phyloP scores from a whole-genome alignment of 1,284 basidiomycete genomes.

The Ceratorhiza oryzae-sativae region DNA sequence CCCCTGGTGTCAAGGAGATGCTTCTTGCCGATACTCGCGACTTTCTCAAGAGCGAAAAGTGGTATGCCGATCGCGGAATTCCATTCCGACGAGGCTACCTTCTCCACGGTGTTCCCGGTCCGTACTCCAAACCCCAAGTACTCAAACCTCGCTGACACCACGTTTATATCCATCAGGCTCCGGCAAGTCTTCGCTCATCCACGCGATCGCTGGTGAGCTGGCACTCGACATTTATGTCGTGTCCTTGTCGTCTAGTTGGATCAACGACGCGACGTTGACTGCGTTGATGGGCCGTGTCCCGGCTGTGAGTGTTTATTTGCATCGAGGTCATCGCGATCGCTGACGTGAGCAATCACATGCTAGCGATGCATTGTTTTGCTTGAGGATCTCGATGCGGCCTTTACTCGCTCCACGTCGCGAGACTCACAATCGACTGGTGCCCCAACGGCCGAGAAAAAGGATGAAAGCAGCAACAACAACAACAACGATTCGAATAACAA shows the following conservation, averaged over 20 bases:
- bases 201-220: constrained; percentile 77
- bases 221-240: constrained; percentile 82
- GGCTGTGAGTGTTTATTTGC: constrained; percentile 48
- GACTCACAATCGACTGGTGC: constrained; percentile 56
- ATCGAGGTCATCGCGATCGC: not conserved
- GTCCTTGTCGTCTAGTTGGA: constrained; percentile 74
- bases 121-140: constrained; percentile 14
- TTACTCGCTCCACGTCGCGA: constrained; percentile 60
- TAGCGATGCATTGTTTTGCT: constrained; percentile 78
- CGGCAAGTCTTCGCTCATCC: constrained; percentile 80
- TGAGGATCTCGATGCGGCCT: constrained; percentile 84
- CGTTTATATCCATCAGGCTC: constrained; percentile 59
- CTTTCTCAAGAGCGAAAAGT: constrained; percentile 61
- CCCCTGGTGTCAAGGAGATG: constrained; percentile 85
- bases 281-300: constrained; percentile 83
- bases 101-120: constrained; percentile 65
- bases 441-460: constrained; percentile 54
- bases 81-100: constrained; percentile 87
- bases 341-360: constrained; percentile 16
- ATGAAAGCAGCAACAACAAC: constrained; percentile 53
- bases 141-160: constrained; percentile 41
- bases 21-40: constrained; percentile 78
- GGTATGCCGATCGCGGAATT: constrained; percentile 62
- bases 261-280: constrained; percentile 77
- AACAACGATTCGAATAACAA: constrained; percentile 52